These are phyloP conservation scores for Ganoderma multipileum DNA, from an alignment of 1,284 basidiomycete species.

Conservation along the genomic window DNA sequence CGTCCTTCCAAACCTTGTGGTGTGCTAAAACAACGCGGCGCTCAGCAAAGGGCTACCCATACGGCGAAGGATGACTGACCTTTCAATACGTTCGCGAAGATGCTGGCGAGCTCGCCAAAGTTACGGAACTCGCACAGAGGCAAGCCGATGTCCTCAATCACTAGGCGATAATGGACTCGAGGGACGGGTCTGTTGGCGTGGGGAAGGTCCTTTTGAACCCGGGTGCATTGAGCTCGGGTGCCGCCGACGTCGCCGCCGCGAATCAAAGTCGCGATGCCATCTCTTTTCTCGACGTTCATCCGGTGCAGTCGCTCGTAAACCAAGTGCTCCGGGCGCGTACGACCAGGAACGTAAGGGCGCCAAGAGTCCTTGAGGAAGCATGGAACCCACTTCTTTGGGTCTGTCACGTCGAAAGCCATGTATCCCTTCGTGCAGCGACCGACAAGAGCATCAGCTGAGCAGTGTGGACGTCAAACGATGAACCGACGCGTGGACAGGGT, in stretches of 20 bases:
- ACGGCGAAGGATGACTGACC: neutral
- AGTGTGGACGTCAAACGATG: slow-evolving; percentile 9
- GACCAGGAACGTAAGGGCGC: slow-evolving; percentile 10
- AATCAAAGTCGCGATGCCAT: slow-evolving; percentile 11
- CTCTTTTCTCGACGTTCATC: neutral
- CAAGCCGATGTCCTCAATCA: slow-evolving; percentile 7
- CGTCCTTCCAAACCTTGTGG: neutral
- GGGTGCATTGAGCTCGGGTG: slow-evolving; percentile 1
- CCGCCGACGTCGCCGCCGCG: slow-evolving; percentile 22
- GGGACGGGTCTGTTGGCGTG: neutral
- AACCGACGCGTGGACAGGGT: neutral
- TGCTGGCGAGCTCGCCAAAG: neutral
- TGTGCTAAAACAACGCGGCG: neutral
- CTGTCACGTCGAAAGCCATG: slow-evolving; percentile 10
- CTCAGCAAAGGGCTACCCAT: neutral
- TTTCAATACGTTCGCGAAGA: neutral
- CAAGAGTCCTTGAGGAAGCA: slow-evolving; percentile 21
- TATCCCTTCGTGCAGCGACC: slow-evolving; percentile 15
- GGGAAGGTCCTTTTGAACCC: slow-evolving; percentile 4
- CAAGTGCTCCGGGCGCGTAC: slow-evolving; percentile 15
- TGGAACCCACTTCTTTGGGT: neutral
- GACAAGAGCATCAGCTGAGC: slow-evolving; percentile 8
- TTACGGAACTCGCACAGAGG: neutral
- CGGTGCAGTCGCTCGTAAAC: slow-evolving; percentile 7
- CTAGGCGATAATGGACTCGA: slow-evolving; percentile 12